Evolutionary conservation across 164 flowering plant species (phyloP), one percentile per base, ranked within the genome.

Genomic region (Macadamia tetraphylla): DNA sequence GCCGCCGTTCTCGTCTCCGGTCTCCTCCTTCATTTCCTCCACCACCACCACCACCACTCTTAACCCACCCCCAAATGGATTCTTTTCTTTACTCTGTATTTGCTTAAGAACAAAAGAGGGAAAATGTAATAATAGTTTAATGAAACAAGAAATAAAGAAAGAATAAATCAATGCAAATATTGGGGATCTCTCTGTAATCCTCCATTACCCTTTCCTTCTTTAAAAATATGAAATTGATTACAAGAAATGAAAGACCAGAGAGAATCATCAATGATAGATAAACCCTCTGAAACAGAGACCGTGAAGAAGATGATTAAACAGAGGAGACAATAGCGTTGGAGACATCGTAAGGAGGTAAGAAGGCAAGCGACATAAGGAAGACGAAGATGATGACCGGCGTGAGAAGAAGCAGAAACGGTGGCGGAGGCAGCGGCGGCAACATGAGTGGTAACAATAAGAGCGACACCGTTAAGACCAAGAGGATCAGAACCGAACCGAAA

Each of bases 1-100:
- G 87, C 85, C 56, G 46, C 78, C 57, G 64, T 91, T 66, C 93
- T 91, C 17, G 75, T 88, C 6, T 30, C 81, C 56, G 98, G 98
- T n/a, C 61, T 94, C 79, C 82, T 94, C 9, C 62, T 83, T 3
- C 91, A 94, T 64, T 59, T 49, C 80, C 0, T 62, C 51, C 0
- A 48, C 58, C 1, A 1, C 70, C 17, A 23, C 73, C 15, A 35
- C 35, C n/a, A 1, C 52, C 29, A n/a, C 46, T 44, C 3, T 49
- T 29, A 23, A 23, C 23, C 23, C 23, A 23, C 23, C 23, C 23
- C 23, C 23, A 23, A 23, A 23, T 23, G 23, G 23, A 23, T 23
- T 23, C 23, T 23, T 23, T 23, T 23, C 23, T 23, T 23, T 23
- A 23, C 23, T 23, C 23, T 23, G 23, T 23, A 23, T 23, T 23